Evolutionary conservation across 2,329 filamentous ascomycete genomes (phyloP), one percentile per base, ranked within the genome.

Genomic region (Colletotrichum navitas): DNA sequence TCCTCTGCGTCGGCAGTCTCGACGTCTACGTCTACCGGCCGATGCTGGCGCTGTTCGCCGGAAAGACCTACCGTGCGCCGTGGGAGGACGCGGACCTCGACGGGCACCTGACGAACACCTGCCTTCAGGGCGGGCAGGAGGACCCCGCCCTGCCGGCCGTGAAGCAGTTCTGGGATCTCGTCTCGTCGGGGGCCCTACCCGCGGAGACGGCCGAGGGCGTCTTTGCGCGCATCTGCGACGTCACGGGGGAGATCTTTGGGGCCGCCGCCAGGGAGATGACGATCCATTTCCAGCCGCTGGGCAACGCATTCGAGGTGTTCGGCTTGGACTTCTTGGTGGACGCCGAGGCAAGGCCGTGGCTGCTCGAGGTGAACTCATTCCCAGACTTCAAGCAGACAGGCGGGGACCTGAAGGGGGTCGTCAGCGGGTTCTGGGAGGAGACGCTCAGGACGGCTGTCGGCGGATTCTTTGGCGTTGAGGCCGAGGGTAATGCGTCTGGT

Each of bases 341-440:
- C 77, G 86, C 79, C 0, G 77, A 80, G 11, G 91, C 90, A 0
- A 85, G 78, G 4, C 88, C 90, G 4, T 98, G 91, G 90, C 80
- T 99, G 77, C 84, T 99, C 68, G 96, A 99, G 84, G 89, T 97
- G 41, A 99, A 99, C 84, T 94, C 95, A 0, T 99, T 97, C 82
- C 96, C 96, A 12, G 96, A 99, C 83, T 98, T 98, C 79, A 91
- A 89, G 78, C 95, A 98, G 88, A 97, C 94, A 21, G 96, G 96
- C 11, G 87, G 87, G 10, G 91, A 93, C 68, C 81, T 97, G 74
- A 89, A 87, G 78, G 88, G 83, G 0, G 81, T 98, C 51, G 91
- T 99, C 32, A 88, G 85, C 26, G 92, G 91, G 10, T 85, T 99
- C 75, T 96, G 97, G 86, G 87, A 89, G 76, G 92, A 89, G 14